A percentile compares a stretch with the other conserved stretches of the same genome.
These are phyloP conservation scores for Dryas drummondii DNA, from an alignment of 306 rosid genomes.

Conservation along the genomic window DNA sequence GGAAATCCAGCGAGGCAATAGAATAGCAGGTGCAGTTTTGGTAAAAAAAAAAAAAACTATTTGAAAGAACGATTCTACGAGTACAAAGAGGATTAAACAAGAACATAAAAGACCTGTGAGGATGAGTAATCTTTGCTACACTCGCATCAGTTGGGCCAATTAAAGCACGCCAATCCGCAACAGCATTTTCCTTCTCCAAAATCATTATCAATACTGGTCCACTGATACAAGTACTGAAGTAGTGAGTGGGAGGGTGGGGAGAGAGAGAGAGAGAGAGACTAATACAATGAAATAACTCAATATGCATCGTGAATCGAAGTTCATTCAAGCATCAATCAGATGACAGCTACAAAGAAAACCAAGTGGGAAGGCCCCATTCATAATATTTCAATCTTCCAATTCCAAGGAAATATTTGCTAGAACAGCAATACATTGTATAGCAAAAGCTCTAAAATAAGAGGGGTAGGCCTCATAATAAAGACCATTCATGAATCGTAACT, in stretches of 20 bases:
- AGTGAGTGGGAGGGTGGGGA: constrained; percentile 4
- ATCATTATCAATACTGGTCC: constrained; percentile 75
- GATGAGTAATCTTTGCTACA: constrained; percentile 81
- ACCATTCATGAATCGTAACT: background rate
- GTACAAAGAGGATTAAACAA: constrained; percentile 15
- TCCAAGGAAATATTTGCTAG: constrained; percentile 1
- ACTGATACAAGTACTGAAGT: constrained; percentile 38
- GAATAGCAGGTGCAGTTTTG: constrained; percentile 13
- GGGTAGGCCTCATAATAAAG: background rate
- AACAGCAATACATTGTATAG: background rate
- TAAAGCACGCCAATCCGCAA: constrained; percentile 83
- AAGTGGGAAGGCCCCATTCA: constrained; percentile 1
- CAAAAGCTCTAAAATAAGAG: background rate
- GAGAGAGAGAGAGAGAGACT: constrained; percentile 14
- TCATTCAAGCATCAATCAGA: background rate
- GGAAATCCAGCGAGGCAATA: constrained; percentile 21
- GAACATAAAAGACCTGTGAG: constrained; percentile 59
- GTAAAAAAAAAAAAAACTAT: background rate
- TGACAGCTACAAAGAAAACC: background rate
- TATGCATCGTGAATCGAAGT: background rate
- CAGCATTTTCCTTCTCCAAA: constrained; percentile 82
- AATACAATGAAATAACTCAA: background rate
- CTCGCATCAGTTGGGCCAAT: constrained; percentile 92
- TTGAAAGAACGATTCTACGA: constrained; percentile 11
- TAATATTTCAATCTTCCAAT: background rate